phyloP scores from a whole-genome alignment of 2,329 filamentous ascomycete species.

The Clathrospora elynae region DNA sequence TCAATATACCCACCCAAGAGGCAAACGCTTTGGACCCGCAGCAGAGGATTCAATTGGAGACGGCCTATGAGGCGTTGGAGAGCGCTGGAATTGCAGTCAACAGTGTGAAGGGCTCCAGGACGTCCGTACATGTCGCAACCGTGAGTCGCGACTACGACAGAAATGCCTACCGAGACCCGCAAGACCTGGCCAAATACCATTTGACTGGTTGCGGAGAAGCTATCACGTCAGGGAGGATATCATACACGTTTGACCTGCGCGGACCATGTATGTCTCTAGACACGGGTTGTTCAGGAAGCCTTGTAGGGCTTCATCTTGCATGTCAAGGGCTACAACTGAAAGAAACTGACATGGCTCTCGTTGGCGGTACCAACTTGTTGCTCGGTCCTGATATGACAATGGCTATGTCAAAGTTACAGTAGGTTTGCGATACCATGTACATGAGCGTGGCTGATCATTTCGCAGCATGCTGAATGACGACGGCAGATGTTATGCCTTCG shows the following conservation, averaged over 20 bases:
- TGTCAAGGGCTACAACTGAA: slow-evolving; percentile 25
- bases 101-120: slow-evolving; percentile 19
- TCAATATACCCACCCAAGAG: slow-evolving; percentile 23
- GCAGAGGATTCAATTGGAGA: slow-evolving; percentile 31
- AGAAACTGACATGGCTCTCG: slow-evolving; percentile 39
- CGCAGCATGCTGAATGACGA: slow-evolving; percentile 12
- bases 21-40: slow-evolving; percentile 33
- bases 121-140: slow-evolving; percentile 20
- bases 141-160: slow-evolving; percentile 16
- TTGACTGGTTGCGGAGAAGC: slow-evolving; percentile 1
- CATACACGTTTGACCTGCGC: slow-evolving; percentile 17
- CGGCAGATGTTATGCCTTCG: slow-evolving; percentile 34
- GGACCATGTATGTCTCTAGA: slow-evolving; percentile 26
- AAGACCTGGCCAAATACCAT: not conserved
- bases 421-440: not conserved
- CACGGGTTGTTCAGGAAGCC: slow-evolving; percentile 24
- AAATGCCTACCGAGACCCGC: not conserved
- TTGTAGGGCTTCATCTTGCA: slow-evolving; percentile 22
- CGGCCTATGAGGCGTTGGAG: slow-evolving; percentile 46
- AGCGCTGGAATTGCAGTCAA: slow-evolving; percentile 27
- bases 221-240: slow-evolving; percentile 18
- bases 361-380: slow-evolving; percentile 47
- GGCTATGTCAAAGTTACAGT: not conserved
- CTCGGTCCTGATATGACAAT: slow-evolving; percentile 14
- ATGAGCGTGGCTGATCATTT: too few relatives aligned